Base-by-base conservation (phyloP, 805 yeast species). In the Ogataea parapolymorpha region DNA sequence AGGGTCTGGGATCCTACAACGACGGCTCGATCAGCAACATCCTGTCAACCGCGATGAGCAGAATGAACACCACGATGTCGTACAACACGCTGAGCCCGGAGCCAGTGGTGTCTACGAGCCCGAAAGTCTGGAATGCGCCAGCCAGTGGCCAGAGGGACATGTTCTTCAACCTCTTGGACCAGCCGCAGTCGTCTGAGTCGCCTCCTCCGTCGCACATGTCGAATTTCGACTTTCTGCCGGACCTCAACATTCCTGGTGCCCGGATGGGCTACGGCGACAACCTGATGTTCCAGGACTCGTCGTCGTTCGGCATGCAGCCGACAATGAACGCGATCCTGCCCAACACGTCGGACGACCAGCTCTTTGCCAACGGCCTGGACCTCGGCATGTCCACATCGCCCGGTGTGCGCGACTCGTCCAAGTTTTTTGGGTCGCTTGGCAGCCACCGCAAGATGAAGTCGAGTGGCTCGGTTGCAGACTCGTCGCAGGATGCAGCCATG, bases 1-100 rank as follows among this genome's bases (percentile, higher is more conserved):
- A 45, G 5, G 62, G 51, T 10, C 40, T 53, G 22, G 40, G 54
- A 3, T 42, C 52, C 32, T 45, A 32, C 32, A 33, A 29, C 27
- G 47, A 44, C 6, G 52, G 43, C 7, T 51, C 55, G 3, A 43
- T 51, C 26, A 51, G 55, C 39, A 41, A 44, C 33, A 48, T 51
- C 26, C 32, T 51, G 20, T 49, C 44, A 34, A 36, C 45, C 12
- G 57, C 42, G 36, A 55, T 41, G 66, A 59, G 27, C 30, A 54
- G 22, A 25, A 54, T 54, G n/a, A 51, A 49, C n/a, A 43, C 50
- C 23, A 35, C 44, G 16, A 11, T 26, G 13, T 37, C 48, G 10
- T 37, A 29, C 16, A 37, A 37, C 14, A 43, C 44, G 16, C 39
- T 51, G 16, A 41, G 45, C 9, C 50, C 56, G 8, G 52, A 48